Conservation (phyloP, 2,329 filamentous ascomycete genomes). For the Aureobasidium sp. region DNA sequence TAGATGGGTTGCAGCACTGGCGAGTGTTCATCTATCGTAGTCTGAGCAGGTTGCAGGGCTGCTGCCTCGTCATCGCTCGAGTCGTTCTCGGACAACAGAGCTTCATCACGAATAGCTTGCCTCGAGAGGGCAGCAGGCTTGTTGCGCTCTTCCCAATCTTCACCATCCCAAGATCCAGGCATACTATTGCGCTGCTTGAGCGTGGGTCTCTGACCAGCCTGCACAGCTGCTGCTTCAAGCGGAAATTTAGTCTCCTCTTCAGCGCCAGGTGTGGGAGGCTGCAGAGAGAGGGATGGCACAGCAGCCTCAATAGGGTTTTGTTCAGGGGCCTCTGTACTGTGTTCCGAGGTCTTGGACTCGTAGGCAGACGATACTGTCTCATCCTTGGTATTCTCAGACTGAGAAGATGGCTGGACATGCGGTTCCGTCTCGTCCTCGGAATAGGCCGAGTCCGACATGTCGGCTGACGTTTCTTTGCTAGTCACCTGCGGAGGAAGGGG, state of each 20-base stretch:
- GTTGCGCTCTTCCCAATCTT: neutral
- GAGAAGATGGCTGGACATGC: neutral
- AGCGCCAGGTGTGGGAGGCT: slow-evolving; percentile 28
- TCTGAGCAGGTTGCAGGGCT: neutral
- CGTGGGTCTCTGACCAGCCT: neutral
- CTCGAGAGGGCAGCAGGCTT: neutral
- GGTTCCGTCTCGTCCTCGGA: neutral
- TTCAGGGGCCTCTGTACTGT: neutral
- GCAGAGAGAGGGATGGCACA: slow-evolving; percentile 25
- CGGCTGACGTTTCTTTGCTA: slow-evolving; percentile 51
- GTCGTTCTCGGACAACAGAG: neutral
- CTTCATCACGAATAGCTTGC: neutral
- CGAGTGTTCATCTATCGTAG: neutral
- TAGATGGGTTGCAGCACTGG: slow-evolving; percentile 14
- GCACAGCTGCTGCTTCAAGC: neutral
- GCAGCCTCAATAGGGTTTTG: neutral
- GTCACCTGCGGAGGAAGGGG: slow-evolving; percentile 65
- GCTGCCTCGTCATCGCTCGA: slow-evolving; percentile 12
- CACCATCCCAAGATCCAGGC: slow-evolving; percentile 15
- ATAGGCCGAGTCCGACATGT: neutral
- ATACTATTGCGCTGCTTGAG: slow-evolving; percentile 10
- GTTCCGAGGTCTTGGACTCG: neutral
- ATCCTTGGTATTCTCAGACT: neutral
- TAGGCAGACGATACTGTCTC: neutral
- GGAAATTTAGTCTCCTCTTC: slow-evolving; percentile 18